Base-by-base conservation (phyloP, 768 basidiomycete species). In the Leucocoprinus leucothites region DNA sequence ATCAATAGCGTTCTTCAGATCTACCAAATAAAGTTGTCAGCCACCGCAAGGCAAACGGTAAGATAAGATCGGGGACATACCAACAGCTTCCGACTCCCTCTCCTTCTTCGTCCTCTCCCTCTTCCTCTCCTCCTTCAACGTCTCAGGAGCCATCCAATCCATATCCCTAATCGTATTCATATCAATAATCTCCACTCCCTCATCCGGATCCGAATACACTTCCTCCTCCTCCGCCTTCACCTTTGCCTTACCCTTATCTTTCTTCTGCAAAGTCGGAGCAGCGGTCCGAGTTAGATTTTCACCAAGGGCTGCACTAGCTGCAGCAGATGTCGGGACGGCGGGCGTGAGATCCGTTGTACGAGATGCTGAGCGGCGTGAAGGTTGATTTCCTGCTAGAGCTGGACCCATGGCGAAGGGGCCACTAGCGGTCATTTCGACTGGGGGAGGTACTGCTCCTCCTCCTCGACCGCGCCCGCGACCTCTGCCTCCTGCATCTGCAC, bases 131-230 rank as follows among this genome's bases (percentile, higher is more conserved):
- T 73, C 84, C 52, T 72, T 74, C 52, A 92, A 64, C 57, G 78
- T 84, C 64, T 92, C 89, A 0, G 91, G 91, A 7, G 91, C 91
- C 86, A 91, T 91, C 84, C 86, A 91, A 67, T 94, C 91, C 83
- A 94, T 82, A 58, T 84, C 74, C 48, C 79, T 71, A 26, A 94
- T 83, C 56, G 86, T 78, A 26, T 86, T 84, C 82, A 94, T 87
- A 63, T 94, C 91, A 38, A 94, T 74, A 50, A 93, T 91, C 70
- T 92, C 89, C 22, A 92, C 87, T 9, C 89, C 91, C 52, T 91
- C 89, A 62, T 93, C 91, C 11, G 89, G 88, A 57, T 94, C 91
- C 16, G 91, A 94, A 69, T 93, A 92, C 18, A 77, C 76, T 57
- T 91, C 91, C 16, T 80, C 76, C 45, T 78, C 66, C 21, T 61